Percentiles rank a stretch among this genome's conserved stretches.
Evolutionary conservation across 177 flowering plant species (phyloP).

Genomic region (Vitis hybrid): DNA sequence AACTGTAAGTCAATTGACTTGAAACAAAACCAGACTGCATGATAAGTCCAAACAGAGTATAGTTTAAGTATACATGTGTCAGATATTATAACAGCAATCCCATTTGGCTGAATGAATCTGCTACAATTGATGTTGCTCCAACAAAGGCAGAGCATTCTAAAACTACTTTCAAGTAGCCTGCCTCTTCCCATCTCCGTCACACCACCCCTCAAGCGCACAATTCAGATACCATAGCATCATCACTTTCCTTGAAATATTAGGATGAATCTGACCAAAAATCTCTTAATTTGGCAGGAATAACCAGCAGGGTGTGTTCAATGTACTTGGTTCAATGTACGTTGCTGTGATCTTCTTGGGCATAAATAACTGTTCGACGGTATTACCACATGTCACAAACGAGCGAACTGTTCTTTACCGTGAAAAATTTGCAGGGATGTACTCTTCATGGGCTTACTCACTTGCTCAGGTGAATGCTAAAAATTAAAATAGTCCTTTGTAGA

Average conservation of each 20-base stretch:
- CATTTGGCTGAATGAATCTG: too few relatives aligned
- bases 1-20: conserved; percentile 42
- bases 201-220: too few relatives aligned
- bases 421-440: conserved; percentile 73
- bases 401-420: conserved; percentile 57
- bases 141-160: too few relatives aligned
- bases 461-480: conserved; percentile 49
- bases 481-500: too few relatives aligned
- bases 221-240: neutral
- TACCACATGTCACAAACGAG: conserved; percentile 49
- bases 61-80: too few relatives aligned
- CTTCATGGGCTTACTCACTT: conserved; percentile 56
- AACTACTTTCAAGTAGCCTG: too few relatives aligned
- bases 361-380: conserved; percentile 43
- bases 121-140: too few relatives aligned
- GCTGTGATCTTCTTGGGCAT: conserved; percentile 46
- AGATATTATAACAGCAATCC: too few relatives aligned
- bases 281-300: conserved; percentile 31
- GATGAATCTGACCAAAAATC: too few relatives aligned
- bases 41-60: too few relatives aligned
- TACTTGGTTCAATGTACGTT: conserved; percentile 52
- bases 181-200: too few relatives aligned
- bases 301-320: conserved; percentile 49
- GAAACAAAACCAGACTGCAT: too few relatives aligned
- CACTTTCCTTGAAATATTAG: neutral